Evolutionary conservation across 176 grass and related monocot species (phyloP).

Genomic region (Triticum urartu): DNA sequence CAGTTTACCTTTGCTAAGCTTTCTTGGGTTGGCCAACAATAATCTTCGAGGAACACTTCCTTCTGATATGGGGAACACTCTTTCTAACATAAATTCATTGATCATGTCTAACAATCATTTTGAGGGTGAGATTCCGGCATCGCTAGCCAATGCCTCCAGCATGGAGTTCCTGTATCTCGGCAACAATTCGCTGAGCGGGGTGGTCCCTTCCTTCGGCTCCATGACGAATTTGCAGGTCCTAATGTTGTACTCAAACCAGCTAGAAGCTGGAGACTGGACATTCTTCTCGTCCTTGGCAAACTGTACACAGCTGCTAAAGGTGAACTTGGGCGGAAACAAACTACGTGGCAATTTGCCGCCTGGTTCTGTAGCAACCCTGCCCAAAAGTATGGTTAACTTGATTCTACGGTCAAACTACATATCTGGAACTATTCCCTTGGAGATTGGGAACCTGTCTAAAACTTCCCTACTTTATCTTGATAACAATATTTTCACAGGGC

Average conservation of each 20-base stretch:
- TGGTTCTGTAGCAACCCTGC: slow-evolving; percentile 5
- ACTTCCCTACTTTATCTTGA: background rate
- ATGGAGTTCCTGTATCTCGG: background rate
- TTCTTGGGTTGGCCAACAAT: slow-evolving; percentile 25
- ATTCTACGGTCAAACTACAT: background rate
- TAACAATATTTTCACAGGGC: background rate
- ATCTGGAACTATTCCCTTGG: background rate
- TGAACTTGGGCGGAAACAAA: slow-evolving; percentile 22
- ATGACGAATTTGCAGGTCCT: background rate
- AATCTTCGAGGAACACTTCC: slow-evolving; percentile 9
- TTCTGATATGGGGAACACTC: background rate
- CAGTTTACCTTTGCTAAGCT: background rate
- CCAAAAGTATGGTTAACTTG: background rate
- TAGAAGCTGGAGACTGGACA: slow-evolving; percentile 41
- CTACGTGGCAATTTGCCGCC: slow-evolving; percentile 13
- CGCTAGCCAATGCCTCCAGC: slow-evolving; percentile 19
- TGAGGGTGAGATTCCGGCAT: slow-evolving; percentile 32
- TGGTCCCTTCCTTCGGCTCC: background rate
- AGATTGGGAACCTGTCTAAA: background rate
- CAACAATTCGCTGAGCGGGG: slow-evolving; percentile 21
- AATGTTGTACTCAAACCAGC: slow-evolving; percentile 18
- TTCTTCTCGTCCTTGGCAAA: slow-evolving; percentile 33
- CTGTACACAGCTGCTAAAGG: background rate
- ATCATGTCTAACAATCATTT: slow-evolving; percentile 9
- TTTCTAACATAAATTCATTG: background rate